Evolutionary conservation across 1,139 yeast genomes (phyloP), one percentile per base, ranked within the genome.

Genomic region (Pichiaceae sp.): DNA sequence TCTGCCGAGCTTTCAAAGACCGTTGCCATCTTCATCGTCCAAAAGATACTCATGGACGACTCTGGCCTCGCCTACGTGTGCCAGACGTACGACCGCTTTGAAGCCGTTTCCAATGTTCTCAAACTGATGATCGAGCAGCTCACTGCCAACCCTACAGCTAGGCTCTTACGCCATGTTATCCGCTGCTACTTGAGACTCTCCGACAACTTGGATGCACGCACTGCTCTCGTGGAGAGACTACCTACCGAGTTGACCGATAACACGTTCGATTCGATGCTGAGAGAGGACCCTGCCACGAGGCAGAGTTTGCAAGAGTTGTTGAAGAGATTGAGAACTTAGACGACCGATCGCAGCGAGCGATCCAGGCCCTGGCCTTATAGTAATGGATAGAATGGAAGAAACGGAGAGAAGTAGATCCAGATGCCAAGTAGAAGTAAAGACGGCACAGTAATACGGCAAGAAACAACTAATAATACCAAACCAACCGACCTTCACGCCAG

Each of bases 1-100:
- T 87, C 96, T 6, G 83, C 96, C 0, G 98, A 91, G 55, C 70
- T 91, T 38, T 81, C 94, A 36, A 91, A 91, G 56, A 91, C 97
- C 0, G 98, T 91, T 32, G 98, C 98, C 3, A 89, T 91, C 40
- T 89, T 89, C 52, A 89, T 91, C 44, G 79, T 91, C 35, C 97
- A 91, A 56, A 91, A 89, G 60, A 89, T 91, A 38, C 66, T 91
- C 39, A 72, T 86, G 48, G 97, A 91, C 59, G 96, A 91, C 54
- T 78, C 82, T 49, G 98, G 98, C 0, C 70, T 91, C 44, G 75
- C 78, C 28, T 91, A 91, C 61, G 85, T 91, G 18, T 91, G 98
- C 62, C 95, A 94, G 42, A 89, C 97, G 0, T 85, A 80, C 56
- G 97, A 91, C 59, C 70, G 98, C 49, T 91, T 91, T 57, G 87